phyloP scores from a whole-genome alignment of 305 asterid species.

The Stenogyne calaminthoides region DNA sequence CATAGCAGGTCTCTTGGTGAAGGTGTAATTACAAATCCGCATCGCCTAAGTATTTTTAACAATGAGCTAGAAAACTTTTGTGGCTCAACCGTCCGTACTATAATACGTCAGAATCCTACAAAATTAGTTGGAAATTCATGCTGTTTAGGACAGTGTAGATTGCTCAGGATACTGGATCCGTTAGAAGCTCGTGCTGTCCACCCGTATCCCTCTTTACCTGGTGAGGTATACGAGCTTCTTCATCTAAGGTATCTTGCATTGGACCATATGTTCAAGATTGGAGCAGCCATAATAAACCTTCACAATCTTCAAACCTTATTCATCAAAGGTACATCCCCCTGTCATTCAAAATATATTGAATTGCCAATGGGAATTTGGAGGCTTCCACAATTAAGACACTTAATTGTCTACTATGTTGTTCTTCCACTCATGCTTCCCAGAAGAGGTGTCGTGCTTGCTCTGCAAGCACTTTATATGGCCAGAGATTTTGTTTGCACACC shows the following conservation, averaged over 20 bases:
- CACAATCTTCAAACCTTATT: slow-evolving; percentile 15
- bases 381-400: slow-evolving; percentile 12
- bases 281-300: slow-evolving; percentile 1
- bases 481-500: not conserved
- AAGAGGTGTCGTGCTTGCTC: not conserved
- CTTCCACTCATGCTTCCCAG: not conserved
- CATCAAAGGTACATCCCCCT: not conserved
- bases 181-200: not conserved
- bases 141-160: not conserved
- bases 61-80: not conserved
- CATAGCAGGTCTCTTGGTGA: not conserved
- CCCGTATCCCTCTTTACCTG: not conserved
- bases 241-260: slow-evolving; percentile 18
- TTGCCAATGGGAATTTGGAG: slow-evolving; percentile 13
- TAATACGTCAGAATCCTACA: not conserved
- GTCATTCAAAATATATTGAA: not conserved
- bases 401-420: not conserved
- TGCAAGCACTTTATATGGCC: not conserved
- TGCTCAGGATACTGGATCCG: slow-evolving; percentile 16
- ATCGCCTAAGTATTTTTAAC: not conserved
- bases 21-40: not conserved
- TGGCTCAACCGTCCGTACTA: slow-evolving; percentile 8
- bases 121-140: not conserved
- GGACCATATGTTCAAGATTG: not conserved
- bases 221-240: slow-evolving; percentile 13